Evolutionary conservation across 1,284 basidiomycete species (phyloP), one percentile per base, ranked within the genome.

Genomic region (Ustilago esculenta): DNA sequence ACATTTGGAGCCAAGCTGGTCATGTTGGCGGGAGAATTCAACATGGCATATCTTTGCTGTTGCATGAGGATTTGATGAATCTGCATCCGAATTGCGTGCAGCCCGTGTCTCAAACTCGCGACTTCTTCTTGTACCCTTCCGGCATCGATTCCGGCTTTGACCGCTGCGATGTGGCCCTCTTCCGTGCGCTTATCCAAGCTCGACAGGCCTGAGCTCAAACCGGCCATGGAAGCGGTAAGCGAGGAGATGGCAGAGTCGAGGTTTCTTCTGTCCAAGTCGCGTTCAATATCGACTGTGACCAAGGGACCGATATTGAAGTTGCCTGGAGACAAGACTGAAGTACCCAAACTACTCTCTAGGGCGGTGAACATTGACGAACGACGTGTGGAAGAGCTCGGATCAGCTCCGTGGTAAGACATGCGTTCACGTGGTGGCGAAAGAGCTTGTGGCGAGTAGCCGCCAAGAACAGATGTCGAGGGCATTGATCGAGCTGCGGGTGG

Each of bases 1-100:
- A 20, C 21, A n/a, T 14, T 50, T 23, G 36, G 11, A 2, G 10
- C 17, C 14, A n/a, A 25, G 21, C 20, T 25, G 15, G 15, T 25
- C 17, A 25, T 33, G 11, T 33, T n/a, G n/a, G 23, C 29, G 1
- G 53, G 24, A 10, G 56, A 32, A 0, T 34, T 29, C 32, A 67
- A 67, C n/a, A 71, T 33, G n/a, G 58, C 68, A 45, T 55, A 34
- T n/a, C 68, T 27, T 42, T 71, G 68, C 29, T 71, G 58, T 32
- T 36, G 41, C 68, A 71, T 71, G 29, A 71, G 43, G 2, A 71
- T 54, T 37, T 70, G 65, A 43, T 72, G 69, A 21, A 73, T 69
- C 44, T 72, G 70, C 58, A 75, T 61, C n/a, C 73, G 17, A 2
- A 75, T 46, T 4, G 73, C 65, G 24, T 73, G 73, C 39, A 75